Percentiles rank a stretch among this genome's conserved stretches.
Evolutionary conservation across 768 basidiomycete species (phyloP).

Genomic region (Multifurca ochricompacta): DNA sequence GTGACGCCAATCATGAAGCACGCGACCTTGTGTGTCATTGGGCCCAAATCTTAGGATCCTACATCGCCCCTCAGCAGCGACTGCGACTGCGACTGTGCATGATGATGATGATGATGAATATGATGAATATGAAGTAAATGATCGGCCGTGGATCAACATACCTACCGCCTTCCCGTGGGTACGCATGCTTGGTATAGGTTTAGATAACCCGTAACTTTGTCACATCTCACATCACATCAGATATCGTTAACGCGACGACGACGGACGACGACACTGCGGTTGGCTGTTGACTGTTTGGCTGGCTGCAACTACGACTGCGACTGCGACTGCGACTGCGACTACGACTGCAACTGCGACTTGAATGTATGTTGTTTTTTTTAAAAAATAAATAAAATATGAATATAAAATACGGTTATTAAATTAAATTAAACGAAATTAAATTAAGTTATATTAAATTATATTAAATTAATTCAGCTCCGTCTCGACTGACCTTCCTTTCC

Average conservation of each 20-base stretch:
- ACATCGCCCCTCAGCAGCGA: constrained; percentile 14
- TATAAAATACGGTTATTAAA: not conserved
- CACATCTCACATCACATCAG: constrained; percentile 17
- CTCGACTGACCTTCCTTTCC: too few species aligned
- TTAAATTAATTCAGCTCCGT: constrained; percentile 9
- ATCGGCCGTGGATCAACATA: constrained; percentile 18
- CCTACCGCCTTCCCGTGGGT: constrained; percentile 3
- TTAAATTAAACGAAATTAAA: not conserved
- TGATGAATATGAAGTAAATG: constrained; percentile 17
- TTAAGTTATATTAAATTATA: constrained; percentile 1
- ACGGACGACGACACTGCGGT: too few species aligned
- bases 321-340: too few species aligned
- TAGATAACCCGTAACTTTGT: constrained; percentile 2
- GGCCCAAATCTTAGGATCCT: constrained; percentile 13
- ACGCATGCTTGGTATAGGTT: not conserved
- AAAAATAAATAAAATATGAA: not conserved
- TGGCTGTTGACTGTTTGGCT: too few species aligned
- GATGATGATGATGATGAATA: too few species aligned
- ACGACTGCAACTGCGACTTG: too few species aligned
- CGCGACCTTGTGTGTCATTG: constrained; percentile 8
- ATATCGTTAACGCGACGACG: constrained; percentile 14
- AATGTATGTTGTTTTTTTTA: too few species aligned
- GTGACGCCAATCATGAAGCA: constrained; percentile 19
- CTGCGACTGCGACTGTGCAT: too few species aligned
- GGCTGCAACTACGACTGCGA: too few species aligned